Conservation (phyloP, 1,139 yeast genomes). For the Citeromyces hawaiiensis region DNA sequence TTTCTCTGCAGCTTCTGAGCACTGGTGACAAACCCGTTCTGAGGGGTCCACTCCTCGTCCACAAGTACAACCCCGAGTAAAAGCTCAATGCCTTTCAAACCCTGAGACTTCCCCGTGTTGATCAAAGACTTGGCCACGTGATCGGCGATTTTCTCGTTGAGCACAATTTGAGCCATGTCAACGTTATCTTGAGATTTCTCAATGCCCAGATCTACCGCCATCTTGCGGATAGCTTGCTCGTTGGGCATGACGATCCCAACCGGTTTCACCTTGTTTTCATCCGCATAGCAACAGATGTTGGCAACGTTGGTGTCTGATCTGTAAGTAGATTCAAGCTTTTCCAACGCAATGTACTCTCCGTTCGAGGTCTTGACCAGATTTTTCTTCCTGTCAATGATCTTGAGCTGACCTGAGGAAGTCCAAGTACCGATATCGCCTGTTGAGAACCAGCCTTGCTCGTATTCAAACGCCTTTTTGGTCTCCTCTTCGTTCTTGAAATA, state of each 20-base stretch:
- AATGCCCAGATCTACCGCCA: conserved; percentile 40
- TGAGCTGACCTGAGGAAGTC: conserved; percentile 68
- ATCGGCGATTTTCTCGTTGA: conserved; percentile 41
- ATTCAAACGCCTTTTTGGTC: conserved; percentile 62
- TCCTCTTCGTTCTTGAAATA: conserved; percentile 80
- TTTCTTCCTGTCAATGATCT: conserved; percentile 88
- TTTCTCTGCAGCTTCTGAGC: conserved; percentile 96
- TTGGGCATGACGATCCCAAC: conserved; percentile 82
- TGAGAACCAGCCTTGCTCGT: conserved; percentile 82
- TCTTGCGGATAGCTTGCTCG: conserved; percentile 46
- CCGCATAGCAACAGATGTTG: conserved; percentile 91
- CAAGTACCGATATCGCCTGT: conserved; percentile 98
- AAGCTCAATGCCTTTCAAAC: conserved; percentile 77
- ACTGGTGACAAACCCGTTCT: conserved; percentile 82
- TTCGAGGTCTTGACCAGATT: conserved; percentile 90
- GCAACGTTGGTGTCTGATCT: conserved; percentile 68
- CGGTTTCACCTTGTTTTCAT: conserved; percentile 75
- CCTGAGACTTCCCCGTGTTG: conserved; percentile 69
- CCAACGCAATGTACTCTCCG: conserved; percentile 97
- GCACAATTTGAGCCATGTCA: conserved; percentile 35
- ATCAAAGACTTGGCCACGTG: conserved; percentile 48
- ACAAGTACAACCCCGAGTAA: conserved; percentile 66
- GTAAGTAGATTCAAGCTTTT: conserved; percentile 77
- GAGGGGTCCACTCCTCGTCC: conserved; percentile 97
- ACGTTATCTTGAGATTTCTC: conserved; percentile 34